Evolutionary conservation across 306 rosid genomes (phyloP), one percentile per base, ranked within the genome.

Genomic region (Quercus variabilis): DNA sequence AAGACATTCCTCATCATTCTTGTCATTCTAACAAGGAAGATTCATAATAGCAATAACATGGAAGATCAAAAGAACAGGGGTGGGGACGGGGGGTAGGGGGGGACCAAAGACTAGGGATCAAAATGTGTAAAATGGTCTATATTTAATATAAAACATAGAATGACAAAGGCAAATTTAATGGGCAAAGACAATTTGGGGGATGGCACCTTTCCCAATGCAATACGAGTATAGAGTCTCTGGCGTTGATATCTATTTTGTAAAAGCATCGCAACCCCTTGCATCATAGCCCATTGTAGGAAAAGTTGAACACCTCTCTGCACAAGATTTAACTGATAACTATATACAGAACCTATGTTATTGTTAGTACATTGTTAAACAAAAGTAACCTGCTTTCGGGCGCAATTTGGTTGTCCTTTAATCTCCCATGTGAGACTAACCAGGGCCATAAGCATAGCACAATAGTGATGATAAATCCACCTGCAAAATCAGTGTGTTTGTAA

Each of bases 391-490:
- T 91, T 93, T 76, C 86, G 91, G 64, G 94, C 80, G 73, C 99
- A 96, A 85, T 96, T 85, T 77, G 99, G 94, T 55, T 89, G 97
- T 85, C 98, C 98, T 84, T 93, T 92, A 81, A 96, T 90, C 83
- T 91, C 99, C 98, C 99, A 96, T 28, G 99, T 96, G 84, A 96
- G 98, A 91, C 99, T 96, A 80, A 96, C 97, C 1, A 96, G 90
- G 78, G 99, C 99, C 98, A 91, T 96, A 33, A 87, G 5, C 98
- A 93, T 89, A 65, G 99, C 99, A 81, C 97, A 91, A 83, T 96
- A 96, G 82, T 96, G 99, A 87, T 96, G 99, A 81, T 93, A 93
- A 87, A 96, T 93, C 99, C 99, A 96, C 99, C 99, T 96, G 85
- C 79, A 80, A 83, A 76, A 74, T 12, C 56, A 63, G 74, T 73